Evolutionary conservation across 176 grass and related monocot species (phyloP), one percentile per base, ranked within the genome.

Genomic region (Cymbopogon citratus): DNA sequence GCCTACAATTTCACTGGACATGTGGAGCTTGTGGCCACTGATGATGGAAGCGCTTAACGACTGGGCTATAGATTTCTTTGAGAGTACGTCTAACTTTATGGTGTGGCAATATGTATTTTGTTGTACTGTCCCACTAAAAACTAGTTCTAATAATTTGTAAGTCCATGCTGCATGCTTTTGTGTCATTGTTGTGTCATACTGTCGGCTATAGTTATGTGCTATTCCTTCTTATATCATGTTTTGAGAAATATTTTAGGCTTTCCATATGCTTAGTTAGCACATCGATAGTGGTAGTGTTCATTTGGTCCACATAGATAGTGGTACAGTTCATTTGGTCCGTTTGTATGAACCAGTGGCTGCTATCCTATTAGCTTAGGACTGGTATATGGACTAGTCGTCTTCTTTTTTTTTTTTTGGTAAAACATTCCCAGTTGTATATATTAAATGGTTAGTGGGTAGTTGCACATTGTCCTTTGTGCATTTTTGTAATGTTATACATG

Each of bases 41-140:
- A 97, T 97, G 85, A 74, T 97, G 63, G 89, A 93, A 73, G 86
- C 94, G 5, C 94, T 97, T 71, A 81, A 85, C 81, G 94, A 91
- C 33, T 97, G 94, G 94, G 94, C 91, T 67, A 91, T 97, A 73
- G 94, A 97, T 90, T 97, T 91, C 82, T 93, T 97, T 84, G 94
- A 97, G 78, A 97, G 94, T 97, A 87, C 79, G 86, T 83, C 9
- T 65, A 73, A 66, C 21, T 73, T 66, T 71, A 28, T 76, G 52
- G 18, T 24, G 33, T 35, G 5, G 9, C 52, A 39, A 15, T 38
- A 39, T 44, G 23, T 62, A 25, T 57, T 54, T 57, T 67, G 68
- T 54, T 59, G 12, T 67, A 41, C 12, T 3, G 3, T 61, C 71
- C 70, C 52, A 24, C 0, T 24, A 49, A 36, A 69, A 36, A 5